Conservation (phyloP, 805 yeast genomes). For the Cyberlindnera xishuangbannaensis region DNA sequence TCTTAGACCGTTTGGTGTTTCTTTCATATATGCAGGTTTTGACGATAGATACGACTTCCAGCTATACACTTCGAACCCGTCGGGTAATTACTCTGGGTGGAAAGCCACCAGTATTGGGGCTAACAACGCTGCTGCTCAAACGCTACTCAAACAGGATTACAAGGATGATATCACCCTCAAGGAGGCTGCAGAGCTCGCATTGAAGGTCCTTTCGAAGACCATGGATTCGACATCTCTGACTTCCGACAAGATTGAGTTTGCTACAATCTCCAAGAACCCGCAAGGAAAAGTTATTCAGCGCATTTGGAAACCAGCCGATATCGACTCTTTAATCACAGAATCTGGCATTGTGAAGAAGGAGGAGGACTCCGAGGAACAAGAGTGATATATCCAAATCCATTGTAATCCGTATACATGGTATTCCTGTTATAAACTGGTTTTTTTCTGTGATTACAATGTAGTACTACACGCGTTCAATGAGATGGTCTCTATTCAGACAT, state of each 20-base stretch:
- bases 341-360: constrained; percentile 62
- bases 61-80: constrained; percentile 90
- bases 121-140: constrained; percentile 93
- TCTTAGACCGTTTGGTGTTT: constrained; percentile 95
- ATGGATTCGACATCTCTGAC: constrained; percentile 84
- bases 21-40: constrained; percentile 92
- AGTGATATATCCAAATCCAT: constrained; percentile 1
- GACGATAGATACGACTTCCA: constrained; percentile 90
- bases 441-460: too few relatives aligned
- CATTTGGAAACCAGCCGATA: constrained; percentile 76
- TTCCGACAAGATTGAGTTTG: constrained; percentile 88
- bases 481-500: too few relatives aligned
- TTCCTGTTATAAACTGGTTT: background rate
- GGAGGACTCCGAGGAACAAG: constrained; percentile 37
- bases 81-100: constrained; percentile 98
- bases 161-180: constrained; percentile 68
- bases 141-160: constrained; percentile 90
- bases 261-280: constrained; percentile 56
- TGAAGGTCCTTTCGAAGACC: constrained; percentile 89
- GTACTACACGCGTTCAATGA: too few relatives aligned
- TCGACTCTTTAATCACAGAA: constrained; percentile 66
- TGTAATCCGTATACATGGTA: background rate
- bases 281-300: constrained; percentile 54
- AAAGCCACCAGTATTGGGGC: constrained; percentile 97
- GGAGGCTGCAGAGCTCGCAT: constrained; percentile 82